These are phyloP conservation scores for Debaryomyces singareniensis DNA, from an alignment of 1,139 yeast species.

Conservation along the genomic window DNA sequence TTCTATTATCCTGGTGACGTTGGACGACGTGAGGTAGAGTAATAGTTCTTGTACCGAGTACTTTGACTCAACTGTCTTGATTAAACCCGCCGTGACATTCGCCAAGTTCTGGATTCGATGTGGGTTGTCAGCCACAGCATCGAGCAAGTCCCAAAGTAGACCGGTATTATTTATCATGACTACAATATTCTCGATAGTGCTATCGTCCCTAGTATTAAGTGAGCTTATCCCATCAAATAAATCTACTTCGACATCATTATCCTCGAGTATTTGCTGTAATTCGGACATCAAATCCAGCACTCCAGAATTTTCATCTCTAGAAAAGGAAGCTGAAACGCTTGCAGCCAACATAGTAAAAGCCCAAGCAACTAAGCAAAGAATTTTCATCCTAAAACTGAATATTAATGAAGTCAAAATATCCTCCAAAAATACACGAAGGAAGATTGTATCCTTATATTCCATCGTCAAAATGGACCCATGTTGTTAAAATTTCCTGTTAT, in stretches of 20 bases:
- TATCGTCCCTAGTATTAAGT: neutral
- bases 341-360: no score
- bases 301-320: neutral
- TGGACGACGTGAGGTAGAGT: conserved; percentile 11
- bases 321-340: no score
- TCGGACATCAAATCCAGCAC: neutral
- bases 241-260: neutral
- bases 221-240: neutral
- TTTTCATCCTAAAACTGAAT: no score
- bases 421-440: no score
- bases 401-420: no score
- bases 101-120: conserved; percentile 22
- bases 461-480: no score
- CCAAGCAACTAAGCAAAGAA: no score
- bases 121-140: conserved; percentile 29
- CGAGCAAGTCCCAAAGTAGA: conserved; percentile 29
- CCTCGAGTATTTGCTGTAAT: neutral
- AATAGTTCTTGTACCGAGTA: conserved; percentile 1
- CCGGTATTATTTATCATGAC: conserved; percentile 27
- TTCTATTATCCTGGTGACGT: conserved; percentile 18
- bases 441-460: no score
- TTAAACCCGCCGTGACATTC: conserved; percentile 20
- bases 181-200: neutral
- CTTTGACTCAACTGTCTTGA: conserved; percentile 2
- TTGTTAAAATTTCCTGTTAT: no score